Conservation (phyloP, 306 rosid species). For the Ormosia semicastrata region DNA sequence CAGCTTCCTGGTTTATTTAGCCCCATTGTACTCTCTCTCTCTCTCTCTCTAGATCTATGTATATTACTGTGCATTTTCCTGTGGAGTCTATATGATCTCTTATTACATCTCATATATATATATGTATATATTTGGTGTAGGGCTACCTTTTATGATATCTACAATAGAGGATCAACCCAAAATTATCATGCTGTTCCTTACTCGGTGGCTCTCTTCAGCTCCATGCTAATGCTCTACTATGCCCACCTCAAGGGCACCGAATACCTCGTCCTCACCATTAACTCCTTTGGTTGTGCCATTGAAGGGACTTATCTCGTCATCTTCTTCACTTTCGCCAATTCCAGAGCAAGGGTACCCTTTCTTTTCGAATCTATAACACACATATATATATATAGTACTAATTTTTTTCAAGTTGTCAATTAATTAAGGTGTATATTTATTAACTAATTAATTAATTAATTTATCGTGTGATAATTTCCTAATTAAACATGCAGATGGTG, state of each 20-base stretch:
- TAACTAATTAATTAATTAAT: too few relatives aligned
- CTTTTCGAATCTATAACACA: too few relatives aligned
- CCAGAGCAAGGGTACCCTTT: conserved; percentile 22
- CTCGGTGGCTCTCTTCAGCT: conserved; percentile 44
- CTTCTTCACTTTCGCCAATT: conserved; percentile 31
- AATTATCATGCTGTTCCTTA: conserved; percentile 41
- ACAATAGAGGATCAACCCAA: conserved; percentile 33
- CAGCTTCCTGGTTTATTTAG: conserved; percentile 30
- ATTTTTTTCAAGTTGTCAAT: too few relatives aligned
- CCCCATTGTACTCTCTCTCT: conserved; percentile 32
- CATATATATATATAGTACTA: too few relatives aligned
- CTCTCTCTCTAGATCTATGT: neutral
- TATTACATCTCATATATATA: neutral
- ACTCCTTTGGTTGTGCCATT: conserved; percentile 25
- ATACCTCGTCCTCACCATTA: conserved; percentile 31
- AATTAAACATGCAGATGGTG: conserved; percentile 19
- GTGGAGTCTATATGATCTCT: neutral
- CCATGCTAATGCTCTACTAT: conserved; percentile 41
- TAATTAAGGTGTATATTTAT: too few relatives aligned
- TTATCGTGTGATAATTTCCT: too few relatives aligned
- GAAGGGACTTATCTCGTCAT: conserved; percentile 28
- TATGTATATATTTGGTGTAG: neutral
- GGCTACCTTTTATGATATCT: conserved; percentile 38
- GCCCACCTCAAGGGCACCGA: conserved; percentile 28
- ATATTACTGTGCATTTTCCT: neutral